phyloP scores from a whole-genome alignment of 1,139 yeast genomes.

The Groenewaldozyma sp. region DNA sequence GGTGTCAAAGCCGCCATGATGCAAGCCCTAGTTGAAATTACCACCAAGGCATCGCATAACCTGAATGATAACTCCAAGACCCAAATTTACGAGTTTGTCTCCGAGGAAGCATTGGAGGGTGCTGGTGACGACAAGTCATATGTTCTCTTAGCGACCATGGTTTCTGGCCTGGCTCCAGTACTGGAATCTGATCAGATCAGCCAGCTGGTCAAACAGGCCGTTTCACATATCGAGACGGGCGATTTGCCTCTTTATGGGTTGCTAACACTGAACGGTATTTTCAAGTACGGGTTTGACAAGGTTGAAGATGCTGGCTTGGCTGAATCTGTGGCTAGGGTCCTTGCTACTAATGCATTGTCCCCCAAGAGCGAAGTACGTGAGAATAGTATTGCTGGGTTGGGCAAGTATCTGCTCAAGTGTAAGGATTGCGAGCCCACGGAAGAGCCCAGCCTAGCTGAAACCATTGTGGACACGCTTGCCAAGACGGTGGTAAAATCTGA shows the following conservation, averaged over 20 bases:
- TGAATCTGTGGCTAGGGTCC: constrained; percentile 2
- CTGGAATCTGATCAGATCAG: constrained; percentile 58
- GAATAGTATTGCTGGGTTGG: constrained; percentile 73
- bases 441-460: constrained; percentile 18
- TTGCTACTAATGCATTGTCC: constrained; percentile 37
- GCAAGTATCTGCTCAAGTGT: constrained; percentile 54
- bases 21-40: constrained; percentile 77
- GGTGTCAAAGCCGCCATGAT: constrained; percentile 83
- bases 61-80: constrained; percentile 67
- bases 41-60: constrained; percentile 66
- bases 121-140: constrained; percentile 8
- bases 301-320: constrained; percentile 40
- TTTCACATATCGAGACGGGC: not conserved
- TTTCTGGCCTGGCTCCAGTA: constrained; percentile 68
- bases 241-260: constrained; percentile 34
- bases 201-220: constrained; percentile 49
- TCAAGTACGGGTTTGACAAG: constrained; percentile 63
- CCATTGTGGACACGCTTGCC: constrained; percentile 44
- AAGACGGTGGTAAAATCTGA: constrained; percentile 42
- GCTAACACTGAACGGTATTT: constrained; percentile 67
- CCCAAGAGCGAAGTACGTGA: constrained; percentile 50
- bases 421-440: not conserved
- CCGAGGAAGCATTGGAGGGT: constrained; percentile 2
- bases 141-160: constrained; percentile 65
- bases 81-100: constrained; percentile 53